Evolutionary conservation across 2,329 filamentous ascomycete species (phyloP).

Genomic region (Sarocladium kiliense): DNA sequence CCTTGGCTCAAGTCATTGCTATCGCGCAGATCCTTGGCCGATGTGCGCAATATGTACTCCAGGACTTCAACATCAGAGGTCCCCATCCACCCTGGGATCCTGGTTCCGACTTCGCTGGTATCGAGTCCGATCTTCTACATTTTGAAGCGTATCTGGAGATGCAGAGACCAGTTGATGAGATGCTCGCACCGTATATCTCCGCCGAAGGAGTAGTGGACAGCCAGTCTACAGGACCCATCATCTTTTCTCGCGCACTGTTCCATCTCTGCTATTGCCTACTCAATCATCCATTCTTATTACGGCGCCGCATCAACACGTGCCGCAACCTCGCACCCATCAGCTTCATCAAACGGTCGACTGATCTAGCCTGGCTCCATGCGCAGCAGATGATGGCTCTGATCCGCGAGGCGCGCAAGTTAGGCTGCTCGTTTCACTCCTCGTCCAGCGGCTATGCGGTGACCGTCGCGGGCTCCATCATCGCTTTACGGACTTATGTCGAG

Average conservation of each 20-base stretch:
- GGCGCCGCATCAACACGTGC: background rate
- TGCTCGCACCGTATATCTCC: background rate
- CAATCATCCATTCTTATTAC: background rate
- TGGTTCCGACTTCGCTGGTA: background rate
- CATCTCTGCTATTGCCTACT: background rate
- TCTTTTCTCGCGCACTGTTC: background rate
- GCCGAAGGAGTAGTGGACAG: background rate
- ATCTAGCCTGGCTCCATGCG: background rate
- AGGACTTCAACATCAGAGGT: background rate
- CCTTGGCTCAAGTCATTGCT: background rate
- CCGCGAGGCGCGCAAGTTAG: background rate
- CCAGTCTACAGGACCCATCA: background rate
- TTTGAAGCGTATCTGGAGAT: background rate
- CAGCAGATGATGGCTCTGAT: slow-evolving; percentile 1
- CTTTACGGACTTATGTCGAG: background rate
- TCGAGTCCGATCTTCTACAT: slow-evolving; percentile 1
- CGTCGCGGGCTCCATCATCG: background rate
- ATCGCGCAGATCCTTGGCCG: background rate
- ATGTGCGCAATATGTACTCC: background rate
- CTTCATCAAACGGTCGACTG: background rate
- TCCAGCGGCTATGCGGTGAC: background rate
- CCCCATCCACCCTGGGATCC: background rate
- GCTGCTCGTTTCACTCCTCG: background rate
- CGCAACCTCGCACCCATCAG: slow-evolving; percentile 1
- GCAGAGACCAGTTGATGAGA: background rate